Evolutionary conservation across 2,329 filamentous ascomycete species (phyloP).

Genomic region (Fusarium illudens): DNA sequence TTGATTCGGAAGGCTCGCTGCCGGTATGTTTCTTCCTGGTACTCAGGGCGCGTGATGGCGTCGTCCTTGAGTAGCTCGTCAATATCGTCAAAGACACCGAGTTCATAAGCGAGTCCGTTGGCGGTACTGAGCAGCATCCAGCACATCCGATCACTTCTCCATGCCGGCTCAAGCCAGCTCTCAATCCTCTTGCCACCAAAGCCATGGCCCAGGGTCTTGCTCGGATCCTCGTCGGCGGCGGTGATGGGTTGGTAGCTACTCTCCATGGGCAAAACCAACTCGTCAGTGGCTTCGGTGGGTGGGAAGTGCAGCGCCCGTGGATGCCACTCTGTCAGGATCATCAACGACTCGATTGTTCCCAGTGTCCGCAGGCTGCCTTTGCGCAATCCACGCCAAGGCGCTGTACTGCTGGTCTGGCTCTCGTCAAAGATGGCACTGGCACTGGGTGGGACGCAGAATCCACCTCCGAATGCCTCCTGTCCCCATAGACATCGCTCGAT

Average conservation of each 20-base stretch:
- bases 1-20: constrained; percentile 84
- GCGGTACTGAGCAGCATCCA: constrained; percentile 97
- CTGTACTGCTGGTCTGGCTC: constrained; percentile 70
- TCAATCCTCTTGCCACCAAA: constrained; percentile 87
- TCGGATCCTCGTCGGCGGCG: constrained; percentile 49
- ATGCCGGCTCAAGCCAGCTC: constrained; percentile 95
- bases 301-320: constrained; percentile 94
- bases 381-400: constrained; percentile 73
- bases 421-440: constrained; percentile 63
- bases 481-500: constrained; percentile 95
- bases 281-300: constrained; percentile 76
- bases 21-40: constrained; percentile 79
- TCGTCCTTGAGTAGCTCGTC: constrained; percentile 72
- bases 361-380: constrained; percentile 86
- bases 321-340: constrained; percentile 97
- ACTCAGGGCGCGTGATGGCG: constrained; percentile 68
- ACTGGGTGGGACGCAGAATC: constrained; percentile 77
- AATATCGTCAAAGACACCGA: constrained; percentile 93
- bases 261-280: constrained; percentile 70
- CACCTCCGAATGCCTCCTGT: constrained; percentile 92
- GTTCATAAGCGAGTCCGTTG: constrained; percentile 88
- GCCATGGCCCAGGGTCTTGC: constrained; percentile 55
- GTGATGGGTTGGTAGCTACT: constrained; percentile 55
- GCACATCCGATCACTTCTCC: constrained; percentile 94
- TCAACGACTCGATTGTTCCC: constrained; percentile 91